phyloP scores from a whole-genome alignment of 176 grass and related monocot species.

The Cenchrus purpureus region DNA sequence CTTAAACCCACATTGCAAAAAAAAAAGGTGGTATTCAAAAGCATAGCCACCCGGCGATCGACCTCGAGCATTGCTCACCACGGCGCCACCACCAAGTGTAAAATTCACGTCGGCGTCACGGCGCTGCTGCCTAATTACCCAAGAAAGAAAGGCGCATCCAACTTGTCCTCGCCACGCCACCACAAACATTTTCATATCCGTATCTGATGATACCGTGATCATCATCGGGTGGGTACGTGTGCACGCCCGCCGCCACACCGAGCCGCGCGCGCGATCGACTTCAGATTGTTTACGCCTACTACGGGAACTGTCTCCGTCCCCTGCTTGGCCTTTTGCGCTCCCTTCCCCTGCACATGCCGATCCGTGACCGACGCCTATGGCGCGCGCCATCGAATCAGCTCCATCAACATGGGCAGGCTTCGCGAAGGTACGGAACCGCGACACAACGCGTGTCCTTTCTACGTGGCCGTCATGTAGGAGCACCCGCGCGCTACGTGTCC shows the following conservation, averaged over 20 bases:
- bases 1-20: too few relatives aligned
- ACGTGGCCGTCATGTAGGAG: conserved; percentile 47
- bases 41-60: not conserved
- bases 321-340: not conserved
- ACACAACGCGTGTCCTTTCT: conserved; percentile 49
- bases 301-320: not conserved
- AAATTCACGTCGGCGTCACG: not conserved
- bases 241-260: not conserved
- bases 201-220: not conserved
- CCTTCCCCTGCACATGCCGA: not conserved
- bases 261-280: not conserved
- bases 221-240: not conserved
- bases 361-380: not conserved
- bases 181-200: not conserved
- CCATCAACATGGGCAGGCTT: conserved; percentile 34
- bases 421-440: conserved; percentile 32
- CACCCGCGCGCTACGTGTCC: conserved; percentile 38
- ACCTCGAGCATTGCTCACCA: not conserved
- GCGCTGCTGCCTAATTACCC: not conserved
- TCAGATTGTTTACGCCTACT: not conserved
- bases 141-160: conserved; percentile 7
- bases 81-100: conserved; percentile 11
- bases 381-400: not conserved
- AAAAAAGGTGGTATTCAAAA: too few relatives aligned
- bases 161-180: conserved; percentile 2